phyloP scores from a whole-genome alignment of 768 basidiomycete species.

The Boletus reticulatus region DNA sequence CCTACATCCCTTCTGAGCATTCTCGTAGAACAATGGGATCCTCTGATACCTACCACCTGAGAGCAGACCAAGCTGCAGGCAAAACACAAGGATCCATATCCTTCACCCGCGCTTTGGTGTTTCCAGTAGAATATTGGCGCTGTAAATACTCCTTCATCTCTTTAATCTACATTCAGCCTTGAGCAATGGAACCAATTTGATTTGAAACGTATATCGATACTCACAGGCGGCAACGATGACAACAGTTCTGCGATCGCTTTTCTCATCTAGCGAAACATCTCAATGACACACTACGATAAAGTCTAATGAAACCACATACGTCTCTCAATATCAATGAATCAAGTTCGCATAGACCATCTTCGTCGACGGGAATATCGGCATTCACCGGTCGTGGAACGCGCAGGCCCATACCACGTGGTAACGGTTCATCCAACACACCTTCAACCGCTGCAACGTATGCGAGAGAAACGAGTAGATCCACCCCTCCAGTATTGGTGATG shows the following conservation, averaged over 20 bases:
- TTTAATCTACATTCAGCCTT: slow-evolving; percentile 36
- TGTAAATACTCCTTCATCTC: slow-evolving; percentile 60
- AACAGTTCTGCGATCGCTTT: slow-evolving; percentile 41
- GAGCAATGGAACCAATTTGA: not conserved
- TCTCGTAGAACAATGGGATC: not conserved
- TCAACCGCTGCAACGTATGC: slow-evolving; percentile 57
- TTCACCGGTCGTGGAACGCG: slow-evolving; percentile 38
- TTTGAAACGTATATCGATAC: slow-evolving; percentile 8
- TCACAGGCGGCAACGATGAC: slow-evolving; percentile 47
- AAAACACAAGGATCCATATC: slow-evolving; percentile 48
- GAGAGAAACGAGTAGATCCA: slow-evolving; percentile 68
- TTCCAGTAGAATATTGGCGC: slow-evolving; percentile 47
- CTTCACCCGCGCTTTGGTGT: slow-evolving; percentile 51
- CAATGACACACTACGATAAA: not conserved
- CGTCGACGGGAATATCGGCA: not conserved
- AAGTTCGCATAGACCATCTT: slow-evolving; percentile 50
- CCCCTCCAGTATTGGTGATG: slow-evolving; percentile 56
- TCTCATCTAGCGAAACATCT: slow-evolving; percentile 32
- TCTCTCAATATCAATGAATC: slow-evolving; percentile 40
- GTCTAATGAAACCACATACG: slow-evolving; percentile 40
- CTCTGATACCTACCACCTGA: slow-evolving; percentile 49
- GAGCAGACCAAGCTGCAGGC: slow-evolving; percentile 62
- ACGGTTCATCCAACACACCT: slow-evolving; percentile 50
- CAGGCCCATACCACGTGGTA: slow-evolving; percentile 60
- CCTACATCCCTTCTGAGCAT: slow-evolving; percentile 34